These are phyloP conservation scores for Fusarium camptoceras DNA, from an alignment of 2,329 filamentous ascomycete genomes.

Conservation along the genomic window DNA sequence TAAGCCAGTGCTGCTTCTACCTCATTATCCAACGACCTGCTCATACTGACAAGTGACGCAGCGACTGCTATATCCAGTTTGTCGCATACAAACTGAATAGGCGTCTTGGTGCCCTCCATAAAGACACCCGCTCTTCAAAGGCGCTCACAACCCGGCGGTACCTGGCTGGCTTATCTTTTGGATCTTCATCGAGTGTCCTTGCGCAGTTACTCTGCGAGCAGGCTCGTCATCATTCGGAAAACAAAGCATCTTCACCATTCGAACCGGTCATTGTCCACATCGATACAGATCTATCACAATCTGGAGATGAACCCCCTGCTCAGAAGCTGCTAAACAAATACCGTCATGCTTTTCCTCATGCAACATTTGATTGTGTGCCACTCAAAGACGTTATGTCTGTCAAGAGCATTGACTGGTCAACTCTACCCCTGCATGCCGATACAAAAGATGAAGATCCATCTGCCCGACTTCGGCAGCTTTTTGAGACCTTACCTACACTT, in stretches of 20 bases:
- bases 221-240: slow-evolving; percentile 71
- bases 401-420: slow-evolving; percentile 65
- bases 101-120: slow-evolving; percentile 68
- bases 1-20: slow-evolving; percentile 29
- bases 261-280: slow-evolving; percentile 72
- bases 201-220: slow-evolving; percentile 81
- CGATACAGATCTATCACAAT: slow-evolving; percentile 55
- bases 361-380: slow-evolving; percentile 71
- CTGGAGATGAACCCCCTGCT: slow-evolving; percentile 49
- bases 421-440: slow-evolving; percentile 52
- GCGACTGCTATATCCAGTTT: slow-evolving; percentile 81
- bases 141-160: slow-evolving; percentile 59
- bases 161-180: slow-evolving; percentile 84
- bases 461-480: slow-evolving; percentile 63
- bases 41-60: slow-evolving; percentile 35
- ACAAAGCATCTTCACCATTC: slow-evolving; percentile 74
- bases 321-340: slow-evolving; percentile 64
- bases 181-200: slow-evolving; percentile 81
- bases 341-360: slow-evolving; percentile 71
- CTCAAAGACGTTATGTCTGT: slow-evolving; percentile 72
- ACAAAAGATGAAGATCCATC: slow-evolving; percentile 45
- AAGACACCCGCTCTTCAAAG: slow-evolving; percentile 57
- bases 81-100: slow-evolving; percentile 83
- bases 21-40: background rate
- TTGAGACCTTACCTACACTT: slow-evolving; percentile 74